Conservation (phyloP, 306 rosid genomes). For the Citrullus colocynthis region DNA sequence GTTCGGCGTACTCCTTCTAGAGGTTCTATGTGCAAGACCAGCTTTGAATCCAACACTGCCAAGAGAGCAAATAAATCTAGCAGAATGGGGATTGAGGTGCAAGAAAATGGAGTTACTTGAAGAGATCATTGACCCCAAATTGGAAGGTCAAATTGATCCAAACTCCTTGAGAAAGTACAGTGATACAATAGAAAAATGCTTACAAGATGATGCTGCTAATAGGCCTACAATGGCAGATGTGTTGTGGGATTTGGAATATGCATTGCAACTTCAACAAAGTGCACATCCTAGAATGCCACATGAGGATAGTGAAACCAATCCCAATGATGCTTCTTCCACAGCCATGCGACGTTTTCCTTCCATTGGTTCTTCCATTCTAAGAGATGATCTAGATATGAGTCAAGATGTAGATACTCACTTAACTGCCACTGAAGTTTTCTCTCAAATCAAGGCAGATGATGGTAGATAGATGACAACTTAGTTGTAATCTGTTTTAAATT, state of each 20-base stretch:
- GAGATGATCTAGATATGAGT: constrained; percentile 8
- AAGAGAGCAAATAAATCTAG: constrained; percentile 38
- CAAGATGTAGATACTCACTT: background rate
- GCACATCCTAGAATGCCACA: constrained; percentile 21
- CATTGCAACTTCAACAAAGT: constrained; percentile 38
- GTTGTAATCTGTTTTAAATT: no score
- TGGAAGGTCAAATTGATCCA: constrained; percentile 24
- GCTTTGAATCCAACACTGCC: constrained; percentile 26
- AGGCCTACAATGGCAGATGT: constrained; percentile 47
- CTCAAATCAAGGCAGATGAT: background rate
- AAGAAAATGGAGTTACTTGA: constrained; percentile 30
- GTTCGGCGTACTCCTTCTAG: background rate
- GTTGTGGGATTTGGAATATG: constrained; percentile 44
- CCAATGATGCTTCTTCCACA: constrained; percentile 5
- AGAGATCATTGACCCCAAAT: constrained; percentile 28
- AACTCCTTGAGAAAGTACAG: constrained; percentile 36
- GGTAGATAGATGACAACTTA: background rate
- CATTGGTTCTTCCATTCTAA: constrained; percentile 3
- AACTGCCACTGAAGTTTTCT: background rate
- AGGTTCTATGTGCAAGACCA: constrained; percentile 24
- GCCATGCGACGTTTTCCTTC: constrained; percentile 20
- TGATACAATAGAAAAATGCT: constrained; percentile 30
- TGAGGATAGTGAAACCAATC: constrained; percentile 24
- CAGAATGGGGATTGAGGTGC: constrained; percentile 40
- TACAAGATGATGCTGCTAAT: constrained; percentile 21